These are phyloP conservation scores for thale cress (Arabidopsis thaliana) DNA, from an alignment of 345 rosid genomes.

Conservation along the genomic window TAIR10.1 NC_003070.9:21257001-21257500, in stretches of 20 bases:
- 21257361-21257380: slow-evolving; percentile 11
- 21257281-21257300: slow-evolving; percentile 82
- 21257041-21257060: neutral
- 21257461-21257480: slow-evolving; percentile 97
- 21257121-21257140: slow-evolving; percentile 84
- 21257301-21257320: slow-evolving; percentile 69
- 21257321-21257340: slow-evolving; percentile 44
- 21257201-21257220: slow-evolving; percentile 21
- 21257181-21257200: slow-evolving; percentile 99
- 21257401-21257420: slow-evolving; percentile 69
- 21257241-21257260: slow-evolving; percentile 18
- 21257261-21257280: slow-evolving; percentile 72
- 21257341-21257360: neutral
- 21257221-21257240: slow-evolving; percentile 1
- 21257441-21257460: slow-evolving; percentile 76
- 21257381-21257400: slow-evolving; percentile 53
- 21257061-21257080: slow-evolving; percentile 7
- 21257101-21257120: slow-evolving; percentile 98
- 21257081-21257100: slow-evolving; percentile 66
- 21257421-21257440: slow-evolving; percentile 61
- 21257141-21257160: slow-evolving; percentile 98
- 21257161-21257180: slow-evolving; percentile 95
- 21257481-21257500: slow-evolving; percentile 96
- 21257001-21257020: slow-evolving; percentile 71
- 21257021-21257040: neutral